Conservation (phyloP, 2,329 filamentous ascomycete genomes). For the Beauveria sp. region DNA sequence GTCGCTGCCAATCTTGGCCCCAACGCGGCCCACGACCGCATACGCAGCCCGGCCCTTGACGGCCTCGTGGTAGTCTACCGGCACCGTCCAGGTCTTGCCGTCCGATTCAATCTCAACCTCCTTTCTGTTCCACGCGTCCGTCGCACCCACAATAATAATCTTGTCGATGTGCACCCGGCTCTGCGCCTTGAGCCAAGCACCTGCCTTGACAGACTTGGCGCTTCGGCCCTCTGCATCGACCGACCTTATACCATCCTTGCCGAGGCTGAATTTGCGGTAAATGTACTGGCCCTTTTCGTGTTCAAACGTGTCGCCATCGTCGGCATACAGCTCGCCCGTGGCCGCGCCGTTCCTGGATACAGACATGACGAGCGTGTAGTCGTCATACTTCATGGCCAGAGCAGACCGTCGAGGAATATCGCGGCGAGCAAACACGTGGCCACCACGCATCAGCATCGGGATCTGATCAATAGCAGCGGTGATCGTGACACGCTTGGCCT, state of each 20-base stretch:
- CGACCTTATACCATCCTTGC: slow-evolving; percentile 54
- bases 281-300: slow-evolving; percentile 82
- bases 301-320: slow-evolving; percentile 91
- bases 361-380: slow-evolving; percentile 78
- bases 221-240: slow-evolving; percentile 55
- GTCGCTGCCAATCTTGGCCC: slow-evolving; percentile 44
- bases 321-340: slow-evolving; percentile 76
- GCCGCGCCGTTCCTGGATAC: slow-evolving; percentile 56
- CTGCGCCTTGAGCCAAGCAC: slow-evolving; percentile 74
- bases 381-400: slow-evolving; percentile 86
- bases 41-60: slow-evolving; percentile 41
- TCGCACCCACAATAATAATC: slow-evolving; percentile 75
- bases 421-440: slow-evolving; percentile 84
- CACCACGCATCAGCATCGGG: slow-evolving; percentile 85
- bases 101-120: slow-evolving; percentile 49
- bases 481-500: slow-evolving; percentile 62
- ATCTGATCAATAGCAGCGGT: slow-evolving; percentile 77
- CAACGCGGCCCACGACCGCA: slow-evolving; percentile 45
- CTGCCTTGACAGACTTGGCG: slow-evolving; percentile 46
- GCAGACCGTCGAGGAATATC: slow-evolving; percentile 81
- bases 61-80: slow-evolving; percentile 52
- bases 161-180: slow-evolving; percentile 71
- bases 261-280: slow-evolving; percentile 70
- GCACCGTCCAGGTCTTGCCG: slow-evolving; percentile 46
- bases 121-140: slow-evolving; percentile 60